Evolutionary conservation across 1,284 basidiomycete species (phyloP).

Genomic region (Ustilago bromivora): DNA sequence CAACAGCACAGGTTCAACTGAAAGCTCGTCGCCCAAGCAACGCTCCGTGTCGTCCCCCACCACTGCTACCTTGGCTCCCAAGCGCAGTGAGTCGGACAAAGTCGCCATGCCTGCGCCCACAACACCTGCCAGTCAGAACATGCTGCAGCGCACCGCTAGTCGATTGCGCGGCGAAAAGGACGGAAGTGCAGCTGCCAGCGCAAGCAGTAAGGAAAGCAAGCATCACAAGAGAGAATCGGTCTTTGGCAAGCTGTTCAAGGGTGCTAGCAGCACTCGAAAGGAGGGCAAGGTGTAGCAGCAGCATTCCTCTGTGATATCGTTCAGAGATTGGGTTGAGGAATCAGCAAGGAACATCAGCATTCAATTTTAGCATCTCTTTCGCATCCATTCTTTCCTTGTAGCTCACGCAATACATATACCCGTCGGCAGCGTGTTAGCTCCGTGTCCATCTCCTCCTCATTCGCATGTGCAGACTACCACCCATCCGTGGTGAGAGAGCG

Average conservation of each 20-base stretch:
- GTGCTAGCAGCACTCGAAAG: conserved; percentile 23
- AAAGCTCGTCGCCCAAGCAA: conserved; percentile 13
- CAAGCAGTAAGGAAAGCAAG: not conserved
- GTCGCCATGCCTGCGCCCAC: not conserved
- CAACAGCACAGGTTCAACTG: not conserved
- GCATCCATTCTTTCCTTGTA: not conserved
- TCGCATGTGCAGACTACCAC: not conserved
- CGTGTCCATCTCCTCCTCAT: not conserved
- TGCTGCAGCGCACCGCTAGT: conserved; percentile 39
- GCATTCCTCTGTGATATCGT: not conserved
- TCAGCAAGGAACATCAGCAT: not conserved
- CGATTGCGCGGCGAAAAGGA: conserved; percentile 16
- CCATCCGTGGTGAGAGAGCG: not conserved
- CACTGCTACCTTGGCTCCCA: conserved; percentile 28
- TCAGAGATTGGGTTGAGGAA: too few relatives aligned
- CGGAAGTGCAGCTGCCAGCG: not conserved
- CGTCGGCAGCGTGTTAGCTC: conserved; percentile 6
- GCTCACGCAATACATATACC: conserved; percentile 8
- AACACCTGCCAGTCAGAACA: conserved; percentile 14
- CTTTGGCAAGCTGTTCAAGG: conserved; percentile 48
- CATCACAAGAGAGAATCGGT: conserved; percentile 37
- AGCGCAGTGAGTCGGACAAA: conserved; percentile 12
- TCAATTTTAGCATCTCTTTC: not conserved
- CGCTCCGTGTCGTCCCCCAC: conserved; percentile 25
- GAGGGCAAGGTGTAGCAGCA: conserved; percentile 29